Evolutionary conservation across 495 filamentous ascomycete genomes (phyloP).

Genomic region (Xanthoparmelia taractica): DNA sequence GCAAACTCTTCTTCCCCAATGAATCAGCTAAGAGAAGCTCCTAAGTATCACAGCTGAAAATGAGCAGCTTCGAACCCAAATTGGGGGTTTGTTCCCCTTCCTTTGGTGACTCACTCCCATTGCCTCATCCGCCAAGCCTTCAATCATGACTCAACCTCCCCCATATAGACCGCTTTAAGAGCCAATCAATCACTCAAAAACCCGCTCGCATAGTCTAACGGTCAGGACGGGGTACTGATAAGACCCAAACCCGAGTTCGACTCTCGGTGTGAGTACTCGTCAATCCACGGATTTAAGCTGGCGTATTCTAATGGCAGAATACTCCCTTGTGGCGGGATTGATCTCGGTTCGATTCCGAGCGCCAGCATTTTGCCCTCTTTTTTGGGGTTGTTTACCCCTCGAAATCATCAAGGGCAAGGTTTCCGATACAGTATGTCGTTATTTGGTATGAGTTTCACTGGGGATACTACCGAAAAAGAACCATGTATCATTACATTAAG

Average conservation of each 20-base stretch:
- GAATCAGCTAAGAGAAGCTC: neutral
- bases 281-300: neutral
- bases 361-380: neutral
- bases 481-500: too few species aligned
- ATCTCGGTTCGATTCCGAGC: conserved; percentile 1
- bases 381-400: too few species aligned
- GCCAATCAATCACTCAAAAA: neutral
- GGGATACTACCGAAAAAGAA: too few species aligned
- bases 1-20: conserved; percentile 45
- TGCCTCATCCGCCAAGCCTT: neutral
- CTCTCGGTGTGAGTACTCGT: neutral
- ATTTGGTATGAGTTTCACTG: too few species aligned
- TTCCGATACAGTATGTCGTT: too few species aligned
- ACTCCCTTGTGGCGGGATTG: conserved; percentile 6
- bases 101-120: neutral
- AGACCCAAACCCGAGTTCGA: neutral
- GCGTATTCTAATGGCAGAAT: conserved; percentile 2
- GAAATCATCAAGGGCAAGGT: too few species aligned
- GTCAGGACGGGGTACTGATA: conserved; percentile 1
- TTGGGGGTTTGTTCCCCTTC: too few species aligned
- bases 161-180: neutral
- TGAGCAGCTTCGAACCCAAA: neutral
- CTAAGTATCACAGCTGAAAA: neutral
- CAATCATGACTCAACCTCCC: neutral
- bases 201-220: neutral